Conservation (phyloP, 1,284 basidiomycete species). For the Malassezia caprae region DNA sequence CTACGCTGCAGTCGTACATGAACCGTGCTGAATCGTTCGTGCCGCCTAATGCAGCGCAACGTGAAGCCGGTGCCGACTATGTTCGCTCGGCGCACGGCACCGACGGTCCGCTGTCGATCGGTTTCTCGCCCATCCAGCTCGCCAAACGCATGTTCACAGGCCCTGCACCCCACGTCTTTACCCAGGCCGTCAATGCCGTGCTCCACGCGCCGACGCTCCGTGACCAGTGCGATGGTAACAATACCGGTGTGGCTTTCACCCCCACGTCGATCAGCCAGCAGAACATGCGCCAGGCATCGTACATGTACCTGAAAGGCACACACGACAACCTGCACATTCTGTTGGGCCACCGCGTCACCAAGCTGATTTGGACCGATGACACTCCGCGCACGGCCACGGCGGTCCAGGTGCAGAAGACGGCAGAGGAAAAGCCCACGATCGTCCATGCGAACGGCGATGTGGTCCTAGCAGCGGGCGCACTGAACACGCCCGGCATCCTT, state of each 20-base stretch:
- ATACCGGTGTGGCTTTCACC: constrained; percentile 56
- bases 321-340: constrained; percentile 60
- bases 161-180: constrained; percentile 55
- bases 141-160: constrained; percentile 54
- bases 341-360: constrained; percentile 45
- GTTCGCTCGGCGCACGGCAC: constrained; percentile 53
- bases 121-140: constrained; percentile 49
- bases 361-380: constrained; percentile 27
- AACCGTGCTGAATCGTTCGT: constrained; percentile 57
- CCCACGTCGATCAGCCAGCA: constrained; percentile 46
- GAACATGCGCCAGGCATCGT: constrained; percentile 50
- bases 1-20: constrained; percentile 54
- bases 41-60: constrained; percentile 54
- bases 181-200: constrained; percentile 52
- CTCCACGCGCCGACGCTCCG: constrained; percentile 53
- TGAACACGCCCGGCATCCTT: constrained; percentile 50
- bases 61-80: constrained; percentile 53
- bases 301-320: constrained; percentile 49
- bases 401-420: constrained; percentile 25
- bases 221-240: constrained; percentile 56
- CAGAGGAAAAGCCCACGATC: constrained; percentile 27
- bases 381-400: constrained; percentile 19
- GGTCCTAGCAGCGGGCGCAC: constrained; percentile 50
- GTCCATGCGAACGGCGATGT: constrained; percentile 49
- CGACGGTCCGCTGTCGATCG: constrained; percentile 55